Evolutionary conservation across 768 basidiomycete genomes (phyloP).

Genomic region (Tephrocybe sp.): DNA sequence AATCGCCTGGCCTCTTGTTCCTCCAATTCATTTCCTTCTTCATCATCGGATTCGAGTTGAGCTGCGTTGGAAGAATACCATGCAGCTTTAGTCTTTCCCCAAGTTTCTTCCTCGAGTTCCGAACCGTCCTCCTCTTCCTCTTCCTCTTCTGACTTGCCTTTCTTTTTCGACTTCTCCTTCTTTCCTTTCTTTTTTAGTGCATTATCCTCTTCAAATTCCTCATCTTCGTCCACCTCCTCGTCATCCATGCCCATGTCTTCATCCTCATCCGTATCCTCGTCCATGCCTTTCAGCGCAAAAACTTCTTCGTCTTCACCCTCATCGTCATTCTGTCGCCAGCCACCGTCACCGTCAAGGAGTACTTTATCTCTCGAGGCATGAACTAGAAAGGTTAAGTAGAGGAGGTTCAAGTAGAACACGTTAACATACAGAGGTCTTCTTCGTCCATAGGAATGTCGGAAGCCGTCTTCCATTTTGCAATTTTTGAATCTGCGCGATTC

Average conservation of each 20-base stretch:
- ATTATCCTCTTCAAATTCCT: conserved; percentile 40
- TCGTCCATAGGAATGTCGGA: conserved; percentile 74
- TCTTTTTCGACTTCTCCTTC: conserved; percentile 19
- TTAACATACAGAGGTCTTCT: conserved; percentile 70
- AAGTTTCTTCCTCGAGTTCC: conserved; percentile 59
- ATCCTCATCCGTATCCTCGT: conserved; percentile 38
- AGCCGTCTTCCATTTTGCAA: conserved; percentile 65
- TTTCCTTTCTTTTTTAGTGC: conserved; percentile 19
- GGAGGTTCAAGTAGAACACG: neutral
- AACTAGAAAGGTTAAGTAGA: conserved; percentile 39
- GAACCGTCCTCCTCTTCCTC: conserved; percentile 23
- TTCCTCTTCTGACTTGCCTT: conserved; percentile 19
- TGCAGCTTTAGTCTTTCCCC: conserved; percentile 76
- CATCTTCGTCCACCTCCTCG: conserved; percentile 33
- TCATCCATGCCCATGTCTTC: conserved; percentile 33
- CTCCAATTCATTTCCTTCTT: conserved; percentile 85
- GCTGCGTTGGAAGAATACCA: conserved; percentile 89
- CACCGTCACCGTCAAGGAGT: conserved; percentile 60
- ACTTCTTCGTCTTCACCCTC: conserved; percentile 73
- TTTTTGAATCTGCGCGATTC: conserved; percentile 46
- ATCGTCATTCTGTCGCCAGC: conserved; percentile 41
- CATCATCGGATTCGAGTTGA: conserved; percentile 79
- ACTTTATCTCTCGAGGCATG: conserved; percentile 75
- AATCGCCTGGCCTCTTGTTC: conserved; percentile 82
- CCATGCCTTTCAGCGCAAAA: conserved; percentile 66